Percentiles rank a stretch among this genome's conserved stretches.
Conservation (phyloP, 768 basidiomycete species). For the Rhizopogon roseolus region DNA sequence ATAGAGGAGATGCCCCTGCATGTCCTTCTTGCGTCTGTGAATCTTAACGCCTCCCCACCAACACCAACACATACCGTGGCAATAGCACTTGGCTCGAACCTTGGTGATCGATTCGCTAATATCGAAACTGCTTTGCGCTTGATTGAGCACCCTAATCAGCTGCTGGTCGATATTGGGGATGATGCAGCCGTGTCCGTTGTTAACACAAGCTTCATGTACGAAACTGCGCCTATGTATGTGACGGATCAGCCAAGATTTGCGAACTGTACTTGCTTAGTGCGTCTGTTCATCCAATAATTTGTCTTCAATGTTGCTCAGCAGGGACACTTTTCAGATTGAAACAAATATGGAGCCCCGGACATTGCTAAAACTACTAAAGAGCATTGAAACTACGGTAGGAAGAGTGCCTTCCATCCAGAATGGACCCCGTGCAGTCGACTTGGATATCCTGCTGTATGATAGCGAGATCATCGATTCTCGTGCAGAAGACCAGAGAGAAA, state of each 20-base stretch:
- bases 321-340: constrained; percentile 52
- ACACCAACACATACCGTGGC: constrained; percentile 37
- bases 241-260: constrained; percentile 84
- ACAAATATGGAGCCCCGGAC: constrained; percentile 59
- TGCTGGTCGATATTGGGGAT: constrained; percentile 19
- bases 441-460: constrained; percentile 84
- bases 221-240: constrained; percentile 95
- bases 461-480: constrained; percentile 54
- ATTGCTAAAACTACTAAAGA: constrained; percentile 64
- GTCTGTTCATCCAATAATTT: constrained; percentile 21
- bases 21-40: background rate
- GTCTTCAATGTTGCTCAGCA: background rate
- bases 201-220: constrained; percentile 87
- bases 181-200: constrained; percentile 38
- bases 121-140: constrained; percentile 73
- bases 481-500: constrained; percentile 27
- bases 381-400: constrained; percentile 70
- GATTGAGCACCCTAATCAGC: constrained; percentile 47
- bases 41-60: background rate
- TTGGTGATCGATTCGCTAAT: constrained; percentile 82
- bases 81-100: constrained; percentile 85
- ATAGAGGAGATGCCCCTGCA: background rate
- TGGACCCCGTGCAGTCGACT: constrained; percentile 86
- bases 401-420: constrained; percentile 74
- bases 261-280: constrained; percentile 87